Evolutionary conservation across 768 basidiomycete species (phyloP), one percentile per base, ranked within the genome.

Genomic region (Hericium alpestre): DNA sequence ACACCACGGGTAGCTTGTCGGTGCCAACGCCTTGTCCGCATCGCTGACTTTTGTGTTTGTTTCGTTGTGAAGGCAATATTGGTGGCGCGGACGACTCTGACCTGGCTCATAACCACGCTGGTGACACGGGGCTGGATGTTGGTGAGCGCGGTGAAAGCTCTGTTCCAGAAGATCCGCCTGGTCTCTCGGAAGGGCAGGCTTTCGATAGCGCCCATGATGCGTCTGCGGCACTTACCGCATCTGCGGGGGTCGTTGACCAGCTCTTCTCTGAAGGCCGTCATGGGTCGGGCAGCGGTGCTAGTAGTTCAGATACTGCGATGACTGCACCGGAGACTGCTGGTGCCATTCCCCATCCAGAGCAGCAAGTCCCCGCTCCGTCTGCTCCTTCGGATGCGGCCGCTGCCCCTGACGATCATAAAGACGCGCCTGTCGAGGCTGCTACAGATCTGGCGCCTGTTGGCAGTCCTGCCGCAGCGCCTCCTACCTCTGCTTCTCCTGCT

Each of bases 21-120:
- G 54, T 60, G 60, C 57, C 61, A 58, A 57, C 51, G 57, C 20
- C 53, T 60, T 71, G 74, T 79, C 76, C 80, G 74, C 77, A 74
- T 75, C 68, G 71, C 87, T 88, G 71, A 89, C 80, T 67, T 71
- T 10, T 69, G 68, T 66, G 65, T 70, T 76, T 65, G 72, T 78
- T 69, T 78, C 80, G 79, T 47, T 63, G 62, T 64, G 67, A 66
- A 78, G 76, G 77, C 66, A 64, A 76, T 72, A 70, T 51, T 51
- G 27, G 13, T 51, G 49, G 49, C 49, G 75, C 71, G 71, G 74
- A 67, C n/a, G 74, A 67, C n/a, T 51, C 38, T 53, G 69, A 69
- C 63, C 65, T 65, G 59, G 72, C 59, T 51, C 60, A 59, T 56
- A 61, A 51, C 53, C 65, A 65, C 55, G 65, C 50, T 51, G 25